phyloP scores from a whole-genome alignment of 495 filamentous ascomycete species.

The Cercophora newfieldiana region DNA sequence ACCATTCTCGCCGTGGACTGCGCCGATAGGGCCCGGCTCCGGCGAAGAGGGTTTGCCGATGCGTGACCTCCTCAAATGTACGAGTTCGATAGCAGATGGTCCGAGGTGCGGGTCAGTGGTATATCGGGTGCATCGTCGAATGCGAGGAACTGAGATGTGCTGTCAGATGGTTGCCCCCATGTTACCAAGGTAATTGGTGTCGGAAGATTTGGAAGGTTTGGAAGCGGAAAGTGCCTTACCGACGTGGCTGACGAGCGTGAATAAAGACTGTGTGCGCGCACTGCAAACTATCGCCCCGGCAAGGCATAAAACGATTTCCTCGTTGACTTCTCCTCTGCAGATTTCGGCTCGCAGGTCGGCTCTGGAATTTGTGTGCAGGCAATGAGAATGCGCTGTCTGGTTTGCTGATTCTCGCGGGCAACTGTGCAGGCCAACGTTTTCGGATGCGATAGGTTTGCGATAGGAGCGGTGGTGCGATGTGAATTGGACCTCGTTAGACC shows the following conservation, averaged over 20 bases:
- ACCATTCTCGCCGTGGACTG: constrained; percentile 38
- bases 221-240: background rate
- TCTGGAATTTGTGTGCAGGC: background rate
- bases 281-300: background rate
- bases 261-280: background rate
- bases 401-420: background rate
- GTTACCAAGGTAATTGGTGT: background rate
- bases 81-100: background rate
- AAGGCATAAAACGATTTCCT: background rate
- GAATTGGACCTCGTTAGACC: constrained; percentile 17
- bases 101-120: constrained; percentile 4
- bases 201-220: background rate
- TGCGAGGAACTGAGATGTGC: background rate
- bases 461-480: background rate
- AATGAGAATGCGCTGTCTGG: background rate
- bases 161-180: background rate
- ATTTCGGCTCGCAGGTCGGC: background rate
- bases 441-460: background rate
- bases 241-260: background rate
- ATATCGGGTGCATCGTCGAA: constrained; percentile 20
- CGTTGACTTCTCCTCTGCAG: background rate
- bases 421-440: background rate
- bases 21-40: background rate
- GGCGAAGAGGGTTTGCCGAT: background rate
- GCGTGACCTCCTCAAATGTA: background rate